These are phyloP conservation scores for Solanum tacnaense DNA, from an alignment of 257 asterid species.

Conservation along the genomic window DNA sequence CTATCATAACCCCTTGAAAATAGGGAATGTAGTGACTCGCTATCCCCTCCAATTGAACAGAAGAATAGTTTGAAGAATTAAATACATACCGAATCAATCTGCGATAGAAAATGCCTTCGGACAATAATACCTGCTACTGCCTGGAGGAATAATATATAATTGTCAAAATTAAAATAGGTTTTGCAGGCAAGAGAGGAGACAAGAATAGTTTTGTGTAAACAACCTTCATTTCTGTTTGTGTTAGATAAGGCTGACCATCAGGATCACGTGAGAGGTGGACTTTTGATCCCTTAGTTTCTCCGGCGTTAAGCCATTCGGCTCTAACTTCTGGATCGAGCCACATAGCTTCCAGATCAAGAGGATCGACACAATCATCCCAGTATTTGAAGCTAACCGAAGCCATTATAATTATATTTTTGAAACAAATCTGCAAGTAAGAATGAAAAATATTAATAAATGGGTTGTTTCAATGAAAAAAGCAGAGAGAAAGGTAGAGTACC, in stretches of 20 bases:
- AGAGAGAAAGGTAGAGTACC: not conserved
- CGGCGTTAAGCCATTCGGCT: conserved; percentile 77
- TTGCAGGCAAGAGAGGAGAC: not conserved
- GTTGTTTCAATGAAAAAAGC: not conserved
- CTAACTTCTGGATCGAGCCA: conserved; percentile 72
- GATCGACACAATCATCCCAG: conserved; percentile 92
- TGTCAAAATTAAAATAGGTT: not conserved
- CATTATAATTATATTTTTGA: conserved; percentile 25
- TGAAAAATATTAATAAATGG: not conserved
- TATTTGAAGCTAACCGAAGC: conserved; percentile 58
- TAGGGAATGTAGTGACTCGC: not conserved
- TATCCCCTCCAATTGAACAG: not conserved
- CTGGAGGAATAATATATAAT: conserved; percentile 23
- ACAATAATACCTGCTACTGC: conserved; percentile 81
- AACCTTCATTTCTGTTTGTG: conserved; percentile 96
- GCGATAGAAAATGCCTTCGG: conserved; percentile 70
- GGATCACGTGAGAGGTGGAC: conserved; percentile 94
- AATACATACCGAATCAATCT: conserved; percentile 70
- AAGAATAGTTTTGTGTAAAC: not conserved
- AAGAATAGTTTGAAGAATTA: not conserved
- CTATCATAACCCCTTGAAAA: not conserved
- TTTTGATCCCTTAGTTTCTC: conserved; percentile 71
- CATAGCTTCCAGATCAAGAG: conserved; percentile 72
- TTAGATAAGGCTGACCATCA: conserved; percentile 81
- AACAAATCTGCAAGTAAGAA: not conserved